Conservation (phyloP, 106 monocot species). For the Xerophyta viscosa region DNA sequence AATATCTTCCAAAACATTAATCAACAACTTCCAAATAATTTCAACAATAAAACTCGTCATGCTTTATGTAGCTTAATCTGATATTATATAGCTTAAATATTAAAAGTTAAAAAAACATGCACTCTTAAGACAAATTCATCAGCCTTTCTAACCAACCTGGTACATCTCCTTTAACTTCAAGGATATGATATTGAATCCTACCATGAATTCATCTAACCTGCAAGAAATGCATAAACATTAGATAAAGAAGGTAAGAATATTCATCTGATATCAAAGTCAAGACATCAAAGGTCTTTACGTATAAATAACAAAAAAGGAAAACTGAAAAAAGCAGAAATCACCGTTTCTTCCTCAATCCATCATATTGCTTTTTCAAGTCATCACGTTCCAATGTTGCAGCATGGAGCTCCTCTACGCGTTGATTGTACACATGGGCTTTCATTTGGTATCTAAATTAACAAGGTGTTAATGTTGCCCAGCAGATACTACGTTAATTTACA, state of each 20-base stretch:
- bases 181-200: conserved; percentile 94
- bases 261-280: no score
- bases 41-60: no score
- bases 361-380: conserved; percentile 80
- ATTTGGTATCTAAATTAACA: conserved; percentile 50
- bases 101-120: not conserved
- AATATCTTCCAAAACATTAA: not conserved
- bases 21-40: no score
- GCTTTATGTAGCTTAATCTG: no score
- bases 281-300: no score
- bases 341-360: conserved; percentile 84
- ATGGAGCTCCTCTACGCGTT: conserved; percentile 85
- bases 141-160: conserved; percentile 39
- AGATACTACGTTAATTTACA: not conserved
- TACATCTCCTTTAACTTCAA: conserved; percentile 99
- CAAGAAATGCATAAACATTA: conserved; percentile 16
- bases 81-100: no score
- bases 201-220: conserved; percentile 98
- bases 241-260: no score
- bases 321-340: no score
- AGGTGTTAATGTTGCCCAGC: not conserved
- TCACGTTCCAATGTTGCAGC: conserved; percentile 78
- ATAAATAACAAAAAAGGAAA: no score
- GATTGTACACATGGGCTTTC: conserved; percentile 53
- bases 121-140: conserved; percentile 2